Base-by-base conservation (phyloP, 371 early-diverging fungal species). In the Mucor racemosus region DNA sequence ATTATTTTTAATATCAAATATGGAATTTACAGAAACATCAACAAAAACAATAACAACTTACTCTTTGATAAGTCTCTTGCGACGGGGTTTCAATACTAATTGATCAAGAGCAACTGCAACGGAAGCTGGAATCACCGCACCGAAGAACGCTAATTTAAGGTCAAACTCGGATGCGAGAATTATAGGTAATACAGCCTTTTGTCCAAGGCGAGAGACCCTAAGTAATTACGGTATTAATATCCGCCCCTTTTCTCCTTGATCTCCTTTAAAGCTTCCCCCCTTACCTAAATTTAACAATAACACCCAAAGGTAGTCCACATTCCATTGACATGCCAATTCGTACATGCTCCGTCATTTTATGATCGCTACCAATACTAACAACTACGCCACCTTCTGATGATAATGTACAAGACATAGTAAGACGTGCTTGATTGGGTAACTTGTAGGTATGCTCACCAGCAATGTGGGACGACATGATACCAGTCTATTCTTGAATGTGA, bases 161-260 rank as follows among this genome's bases (percentile, higher is more conserved):
- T 96, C 92, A 40, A 91, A 87, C 21, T 88, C 84, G 5, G 90
- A 82, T 8, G 95, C 81, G 31, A 97, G 76, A 5, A 91, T 76
- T 42, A 97, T 83, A 7, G 98, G 98, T n/a, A 97, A 59, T 9
- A 84, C 79, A 42, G 96, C 75, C 65, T 85, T 88, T 76, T 97
- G 97, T 13, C 95, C 96, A 50, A 97, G 79, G 4, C 96, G 89
- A 57, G 86, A 85, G 33, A 93, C 82, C 67, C 94, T 93, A 48
- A 35, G 6, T 41, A 3, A 48, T 31, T 7, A 26, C 13, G 33
- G 7, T 39, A 55, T 59, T 50, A 64, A 53, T 60, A 41, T 48
- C 62, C 21, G 35, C n/a, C 36, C 65, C n/a, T 14, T 11, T 50
- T 21, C 62, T 26, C 38, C 57, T 35, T 19, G 11, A 35, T 26